Percentiles rank a stretch among this genome's conserved stretches.
Conservation (phyloP, 192 early-diverging fungal species). For the Mortierella hygrophila region DNA sequence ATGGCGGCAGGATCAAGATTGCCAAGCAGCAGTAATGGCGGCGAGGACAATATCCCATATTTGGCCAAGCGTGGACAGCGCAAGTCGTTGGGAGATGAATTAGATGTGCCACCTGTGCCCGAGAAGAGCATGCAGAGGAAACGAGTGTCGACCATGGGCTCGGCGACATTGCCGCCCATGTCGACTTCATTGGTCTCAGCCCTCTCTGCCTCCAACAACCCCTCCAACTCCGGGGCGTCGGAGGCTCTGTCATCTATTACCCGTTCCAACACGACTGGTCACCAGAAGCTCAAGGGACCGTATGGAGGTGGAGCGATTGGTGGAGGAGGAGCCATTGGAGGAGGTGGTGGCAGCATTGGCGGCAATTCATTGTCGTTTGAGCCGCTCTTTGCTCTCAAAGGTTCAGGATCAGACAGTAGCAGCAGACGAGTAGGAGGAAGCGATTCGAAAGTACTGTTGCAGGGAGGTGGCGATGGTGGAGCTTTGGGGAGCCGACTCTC, state of each 20-base stretch:
- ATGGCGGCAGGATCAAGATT: neutral
- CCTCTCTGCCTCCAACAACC: neutral
- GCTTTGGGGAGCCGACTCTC: conserved; percentile 22
- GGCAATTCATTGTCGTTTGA: conserved; percentile 35
- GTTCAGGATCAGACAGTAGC: conserved; percentile 7
- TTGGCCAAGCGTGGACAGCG: conserved; percentile 25
- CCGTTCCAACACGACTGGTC: conserved; percentile 1
- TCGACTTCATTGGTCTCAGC: conserved; percentile 21
- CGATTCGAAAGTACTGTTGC: neutral
- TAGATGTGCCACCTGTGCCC: conserved; percentile 34
- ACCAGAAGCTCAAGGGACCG: conserved; percentile 9
- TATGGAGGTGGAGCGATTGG: conserved; percentile 15
- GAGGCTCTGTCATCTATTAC: conserved; percentile 9
- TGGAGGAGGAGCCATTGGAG: neutral
- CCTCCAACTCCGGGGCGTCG: neutral
- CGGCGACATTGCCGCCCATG: conserved; percentile 17
- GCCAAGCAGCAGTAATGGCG: neutral
- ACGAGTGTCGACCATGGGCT: conserved; percentile 44
- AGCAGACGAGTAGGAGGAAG: neutral
- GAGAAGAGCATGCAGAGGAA: conserved; percentile 48
- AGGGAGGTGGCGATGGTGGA: neutral
- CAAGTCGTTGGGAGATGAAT: conserved; percentile 45
- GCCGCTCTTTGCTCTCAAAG: conserved; percentile 45
- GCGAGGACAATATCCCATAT: conserved; percentile 6
- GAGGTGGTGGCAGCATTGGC: neutral